Evolutionary conservation across 1,139 yeast species (phyloP).

Genomic region (Taphrina deformans): DNA sequence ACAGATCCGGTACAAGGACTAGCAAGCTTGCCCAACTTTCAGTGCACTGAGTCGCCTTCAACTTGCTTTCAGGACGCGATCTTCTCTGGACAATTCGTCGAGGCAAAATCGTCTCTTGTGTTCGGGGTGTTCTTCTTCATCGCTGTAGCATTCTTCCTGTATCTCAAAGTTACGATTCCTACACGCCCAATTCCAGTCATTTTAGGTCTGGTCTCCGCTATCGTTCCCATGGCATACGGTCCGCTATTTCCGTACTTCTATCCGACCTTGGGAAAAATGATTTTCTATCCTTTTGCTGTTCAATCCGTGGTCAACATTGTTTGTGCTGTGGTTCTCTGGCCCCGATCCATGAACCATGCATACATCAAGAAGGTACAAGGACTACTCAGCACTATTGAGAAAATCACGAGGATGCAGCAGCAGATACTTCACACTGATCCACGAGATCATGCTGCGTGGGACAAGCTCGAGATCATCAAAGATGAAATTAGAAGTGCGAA

Average conservation of each 20-base stretch:
- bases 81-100: constrained; percentile 33
- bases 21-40: constrained; percentile 9
- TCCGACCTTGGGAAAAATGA: constrained; percentile 25
- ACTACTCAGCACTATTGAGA: constrained; percentile 15
- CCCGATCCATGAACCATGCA: constrained; percentile 35
- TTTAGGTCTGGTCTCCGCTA: constrained; percentile 24
- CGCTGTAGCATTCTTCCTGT: constrained; percentile 24
- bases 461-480: constrained; percentile 19
- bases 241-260: constrained; percentile 36
- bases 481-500: constrained; percentile 17
- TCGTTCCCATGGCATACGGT: constrained; percentile 22
- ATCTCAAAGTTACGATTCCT: constrained; percentile 30
- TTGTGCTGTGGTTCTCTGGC: constrained; percentile 33
- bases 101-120: constrained; percentile 29
- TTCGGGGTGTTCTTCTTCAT: constrained; percentile 28
- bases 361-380: constrained; percentile 16
- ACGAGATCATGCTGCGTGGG: constrained; percentile 23
- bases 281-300: constrained; percentile 27
- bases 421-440: constrained; percentile 31
- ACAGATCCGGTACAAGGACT: neutral
- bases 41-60: constrained; percentile 4
- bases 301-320: constrained; percentile 33
- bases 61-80: constrained; percentile 32
- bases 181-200: constrained; percentile 15
- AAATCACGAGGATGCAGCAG: constrained; percentile 17